A percentile compares a stretch with the other conserved stretches of the same genome.
phyloP scores from a whole-genome alignment of 495 filamentous ascomycete species.

The Cercophora sp. region DNA sequence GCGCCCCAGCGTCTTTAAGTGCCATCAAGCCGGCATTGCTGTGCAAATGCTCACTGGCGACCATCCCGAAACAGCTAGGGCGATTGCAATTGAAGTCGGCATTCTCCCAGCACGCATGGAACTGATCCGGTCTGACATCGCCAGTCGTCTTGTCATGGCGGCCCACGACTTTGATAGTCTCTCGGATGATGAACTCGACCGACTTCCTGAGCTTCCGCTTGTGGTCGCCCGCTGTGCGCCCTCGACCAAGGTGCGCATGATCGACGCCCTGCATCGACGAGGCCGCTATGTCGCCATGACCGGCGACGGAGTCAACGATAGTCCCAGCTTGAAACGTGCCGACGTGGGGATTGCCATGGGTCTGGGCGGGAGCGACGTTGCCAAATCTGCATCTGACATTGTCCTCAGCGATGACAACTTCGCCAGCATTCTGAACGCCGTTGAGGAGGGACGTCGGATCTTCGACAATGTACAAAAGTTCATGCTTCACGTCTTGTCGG shows the following conservation, averaged over 20 bases:
- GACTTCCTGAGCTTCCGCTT: conserved; percentile 53
- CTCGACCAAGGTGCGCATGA: conserved; percentile 61
- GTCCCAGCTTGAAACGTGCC: conserved; percentile 72
- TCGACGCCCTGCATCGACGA: conserved; percentile 61
- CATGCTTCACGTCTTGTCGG: too few species aligned
- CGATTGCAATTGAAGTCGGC: conserved; percentile 71
- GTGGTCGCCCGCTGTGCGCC: conserved; percentile 63
- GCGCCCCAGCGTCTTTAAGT: conserved; percentile 58
- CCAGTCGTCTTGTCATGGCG: conserved; percentile 54
- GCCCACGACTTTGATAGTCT: conserved; percentile 58
- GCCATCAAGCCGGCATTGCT: conserved; percentile 64
- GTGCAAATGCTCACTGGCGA: conserved; percentile 82
- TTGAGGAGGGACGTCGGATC: conserved; percentile 59
- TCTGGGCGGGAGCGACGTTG: conserved; percentile 71
- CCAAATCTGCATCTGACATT: conserved; percentile 82
- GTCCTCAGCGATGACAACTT: conserved; percentile 83
- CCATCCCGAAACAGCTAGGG: conserved; percentile 67
- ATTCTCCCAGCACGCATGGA: conserved; percentile 57
- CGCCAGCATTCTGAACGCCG: conserved; percentile 67
- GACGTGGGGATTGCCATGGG: conserved; percentile 88
- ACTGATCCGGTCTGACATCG: conserved; percentile 46
- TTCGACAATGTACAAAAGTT: conserved; percentile 68
- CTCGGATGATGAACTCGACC: conserved; percentile 52
- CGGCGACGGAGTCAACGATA: conserved; percentile 88
- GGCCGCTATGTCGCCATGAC: conserved; percentile 68